Conservation (phyloP, 345 rosid genomes). For the Eucalyptus caleyi region DNA sequence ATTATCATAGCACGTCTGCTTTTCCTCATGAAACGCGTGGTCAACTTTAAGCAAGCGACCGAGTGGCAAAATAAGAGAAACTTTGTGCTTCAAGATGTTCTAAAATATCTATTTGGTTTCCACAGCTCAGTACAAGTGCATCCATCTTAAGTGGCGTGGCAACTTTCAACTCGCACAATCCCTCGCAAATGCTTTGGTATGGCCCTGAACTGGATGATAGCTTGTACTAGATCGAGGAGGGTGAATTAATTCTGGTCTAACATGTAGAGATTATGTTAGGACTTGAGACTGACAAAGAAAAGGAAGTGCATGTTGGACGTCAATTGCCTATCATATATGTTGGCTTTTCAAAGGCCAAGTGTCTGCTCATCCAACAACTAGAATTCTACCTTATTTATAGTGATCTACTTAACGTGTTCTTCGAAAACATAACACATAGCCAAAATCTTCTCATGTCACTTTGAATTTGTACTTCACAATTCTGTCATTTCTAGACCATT, state of each 20-base stretch:
- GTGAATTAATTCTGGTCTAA: neutral
- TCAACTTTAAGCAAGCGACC: neutral
- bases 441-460: neutral
- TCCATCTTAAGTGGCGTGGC: neutral
- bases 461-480: neutral
- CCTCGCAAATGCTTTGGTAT: neutral
- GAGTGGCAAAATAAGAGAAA: neutral
- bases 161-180: neutral
- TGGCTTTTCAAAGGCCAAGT: neutral
- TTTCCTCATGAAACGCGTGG: neutral
- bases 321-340: neutral
- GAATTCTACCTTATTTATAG: neutral
- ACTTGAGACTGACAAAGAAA: neutral
- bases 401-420: neutral
- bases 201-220: neutral
- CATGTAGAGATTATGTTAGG: neutral
- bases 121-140: neutral
- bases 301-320: neutral
- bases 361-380: neutral
- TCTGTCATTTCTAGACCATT: neutral
- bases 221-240: neutral
- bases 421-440: neutral
- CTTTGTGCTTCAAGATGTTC: neutral
- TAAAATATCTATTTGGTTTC: neutral
- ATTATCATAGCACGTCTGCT: neutral